Percentiles rank a stretch among this genome's conserved stretches.
Evolutionary conservation across 2,329 filamentous ascomycete species (phyloP).

Genomic region (Ambrosiella beaveri): DNA sequence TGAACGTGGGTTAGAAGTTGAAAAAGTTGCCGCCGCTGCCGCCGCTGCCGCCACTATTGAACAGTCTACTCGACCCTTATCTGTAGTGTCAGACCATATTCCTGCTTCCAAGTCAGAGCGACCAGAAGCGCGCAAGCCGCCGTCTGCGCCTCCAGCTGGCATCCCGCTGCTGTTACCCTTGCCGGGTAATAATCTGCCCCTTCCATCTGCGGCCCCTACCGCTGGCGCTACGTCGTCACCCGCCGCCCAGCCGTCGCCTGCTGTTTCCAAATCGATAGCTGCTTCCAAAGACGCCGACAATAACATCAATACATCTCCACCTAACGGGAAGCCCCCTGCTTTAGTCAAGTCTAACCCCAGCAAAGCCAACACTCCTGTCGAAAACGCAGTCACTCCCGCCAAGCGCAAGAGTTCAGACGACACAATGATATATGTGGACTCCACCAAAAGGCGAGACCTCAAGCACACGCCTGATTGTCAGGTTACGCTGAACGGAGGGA

Average conservation of each 20-base stretch:
- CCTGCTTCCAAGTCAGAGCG: no score
- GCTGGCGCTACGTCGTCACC: no score
- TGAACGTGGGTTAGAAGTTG: not conserved
- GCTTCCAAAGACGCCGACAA: no score
- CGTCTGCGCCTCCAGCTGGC: not conserved
- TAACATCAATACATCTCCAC: not conserved
- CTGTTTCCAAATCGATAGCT: no score
- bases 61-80: no score
- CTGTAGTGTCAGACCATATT: no score
- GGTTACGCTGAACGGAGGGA: not conserved
- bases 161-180: not conserved
- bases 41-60: not conserved
- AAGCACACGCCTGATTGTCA: conserved; percentile 7
- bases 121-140: no score
- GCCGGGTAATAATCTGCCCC: not conserved
- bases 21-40: not conserved
- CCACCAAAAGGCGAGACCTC: conserved; percentile 7
- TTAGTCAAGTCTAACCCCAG: not conserved
- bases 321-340: not conserved
- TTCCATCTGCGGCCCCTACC: not conserved
- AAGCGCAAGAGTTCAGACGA: conserved; percentile 34
- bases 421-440: conserved; percentile 11
- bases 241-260: no score
- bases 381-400: conserved; percentile 23
- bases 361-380: conserved; percentile 10